A percentile compares a stretch with the other conserved stretches of the same genome.
These are phyloP conservation scores for Daldinia grandis DNA, from an alignment of 495 filamentous ascomycete genomes.

Conservation along the genomic window DNA sequence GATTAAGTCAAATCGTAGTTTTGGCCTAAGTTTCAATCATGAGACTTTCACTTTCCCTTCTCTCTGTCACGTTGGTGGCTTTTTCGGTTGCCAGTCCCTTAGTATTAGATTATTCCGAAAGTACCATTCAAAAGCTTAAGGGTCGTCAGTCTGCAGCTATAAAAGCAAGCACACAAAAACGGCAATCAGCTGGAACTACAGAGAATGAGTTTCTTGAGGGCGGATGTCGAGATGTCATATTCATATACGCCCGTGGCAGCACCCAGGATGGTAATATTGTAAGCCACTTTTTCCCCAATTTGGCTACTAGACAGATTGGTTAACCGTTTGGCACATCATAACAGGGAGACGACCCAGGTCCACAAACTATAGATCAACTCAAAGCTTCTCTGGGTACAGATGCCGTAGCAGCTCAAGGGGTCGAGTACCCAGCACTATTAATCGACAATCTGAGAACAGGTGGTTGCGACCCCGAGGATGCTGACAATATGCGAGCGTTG, in stretches of 20 bases:
- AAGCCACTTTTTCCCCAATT: not conserved
- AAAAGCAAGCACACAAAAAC: not conserved
- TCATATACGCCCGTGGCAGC: conserved; percentile 62
- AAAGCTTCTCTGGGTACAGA: conserved; percentile 36
- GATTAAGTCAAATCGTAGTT: not conserved
- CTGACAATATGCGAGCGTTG: conserved; percentile 46
- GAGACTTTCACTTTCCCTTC: conserved; percentile 34
- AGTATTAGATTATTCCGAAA: conserved; percentile 40
- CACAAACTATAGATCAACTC: conserved; percentile 44
- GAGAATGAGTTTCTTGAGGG: conserved; percentile 55
- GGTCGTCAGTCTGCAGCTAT: conserved; percentile 1
- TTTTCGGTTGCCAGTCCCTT: conserved; percentile 40
- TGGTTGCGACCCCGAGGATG: conserved; percentile 48
- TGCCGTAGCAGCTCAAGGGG: conserved; percentile 50
- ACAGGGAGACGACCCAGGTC: conserved; percentile 39
- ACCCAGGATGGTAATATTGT: conserved; percentile 64
- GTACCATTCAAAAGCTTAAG: conserved; percentile 27
- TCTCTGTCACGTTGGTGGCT: conserved; percentile 34
- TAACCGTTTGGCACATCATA: not conserved
- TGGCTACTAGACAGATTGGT: not conserved
- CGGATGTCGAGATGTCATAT: conserved; percentile 57
- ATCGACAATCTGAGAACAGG: conserved; percentile 47
- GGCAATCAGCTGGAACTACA: conserved; percentile 37
- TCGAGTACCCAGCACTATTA: conserved; percentile 51
- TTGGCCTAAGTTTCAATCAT: conserved; percentile 7